Evolutionary conservation across 2,329 filamentous ascomycete genomes (phyloP).

Genomic region (Trichophyton equinum): DNA sequence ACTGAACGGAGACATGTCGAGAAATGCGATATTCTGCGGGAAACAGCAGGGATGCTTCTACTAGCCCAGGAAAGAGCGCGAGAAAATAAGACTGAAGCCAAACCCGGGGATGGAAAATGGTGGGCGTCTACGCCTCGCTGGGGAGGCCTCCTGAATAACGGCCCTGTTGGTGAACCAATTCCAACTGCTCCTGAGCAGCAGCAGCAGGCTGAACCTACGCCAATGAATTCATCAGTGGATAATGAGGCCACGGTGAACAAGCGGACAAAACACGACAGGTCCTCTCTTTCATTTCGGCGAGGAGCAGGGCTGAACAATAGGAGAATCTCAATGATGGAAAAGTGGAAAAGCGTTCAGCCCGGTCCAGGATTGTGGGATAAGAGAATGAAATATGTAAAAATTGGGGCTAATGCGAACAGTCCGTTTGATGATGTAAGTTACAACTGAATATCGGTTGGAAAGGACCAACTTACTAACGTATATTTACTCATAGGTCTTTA

Average conservation of each 20-base stretch:
- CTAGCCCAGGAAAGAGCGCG: conserved; percentile 49
- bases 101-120: conserved; percentile 46
- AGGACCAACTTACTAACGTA: neutral
- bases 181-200: conserved; percentile 17
- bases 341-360: conserved; percentile 42
- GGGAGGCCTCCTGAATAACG: conserved; percentile 32
- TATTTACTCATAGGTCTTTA: conserved; percentile 38
- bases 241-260: conserved; percentile 24
- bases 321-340: conserved; percentile 36
- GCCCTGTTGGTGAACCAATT: conserved; percentile 1
- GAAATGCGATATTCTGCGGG: conserved; percentile 43
- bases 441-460: neutral
- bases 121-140: conserved; percentile 46
- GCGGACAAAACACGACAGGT: conserved; percentile 25
- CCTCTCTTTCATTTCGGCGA: conserved; percentile 22
- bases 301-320: conserved; percentile 23
- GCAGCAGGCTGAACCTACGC: neutral
- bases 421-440: conserved; percentile 45
- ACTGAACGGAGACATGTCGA: conserved; percentile 25
- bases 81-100: conserved; percentile 39
- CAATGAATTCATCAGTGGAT: neutral
- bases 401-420: conserved; percentile 39
- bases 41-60: conserved; percentile 45
- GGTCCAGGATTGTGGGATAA: conserved; percentile 44
- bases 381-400: conserved; percentile 43